Evolutionary conservation across 768 basidiomycete species (phyloP).

Genomic region (Suillus discolor): DNA sequence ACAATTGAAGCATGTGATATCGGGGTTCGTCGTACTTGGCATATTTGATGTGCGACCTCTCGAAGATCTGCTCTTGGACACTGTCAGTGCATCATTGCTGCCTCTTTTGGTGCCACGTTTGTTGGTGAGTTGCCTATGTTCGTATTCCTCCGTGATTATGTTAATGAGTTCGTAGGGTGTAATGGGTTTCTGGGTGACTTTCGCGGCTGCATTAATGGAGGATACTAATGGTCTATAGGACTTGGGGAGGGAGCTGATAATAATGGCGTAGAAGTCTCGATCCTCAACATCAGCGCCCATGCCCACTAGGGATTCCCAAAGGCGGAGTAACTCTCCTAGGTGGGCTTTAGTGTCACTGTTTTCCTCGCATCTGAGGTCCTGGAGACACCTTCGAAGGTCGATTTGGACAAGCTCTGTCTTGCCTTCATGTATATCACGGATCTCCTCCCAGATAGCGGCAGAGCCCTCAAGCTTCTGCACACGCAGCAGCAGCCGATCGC

Average conservation of each 20-base stretch:
- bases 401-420: conserved; percentile 24
- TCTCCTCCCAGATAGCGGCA: conserved; percentile 17
- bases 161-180: conserved; percentile 18
- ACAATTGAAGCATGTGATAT: no score
- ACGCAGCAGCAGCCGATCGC: conserved; percentile 24
- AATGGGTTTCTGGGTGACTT: conserved; percentile 8
- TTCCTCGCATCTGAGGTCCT: conserved; percentile 25
- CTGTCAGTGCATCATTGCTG: no score
- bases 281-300: conserved; percentile 23
- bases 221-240: conserved; percentile 22
- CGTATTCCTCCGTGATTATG: conserved; percentile 22
- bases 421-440: conserved; percentile 21
- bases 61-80: no score
- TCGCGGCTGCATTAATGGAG: conserved; percentile 20
- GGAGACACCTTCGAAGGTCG: conserved; percentile 20
- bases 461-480: conserved; percentile 8
- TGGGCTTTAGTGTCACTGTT: conserved; percentile 25
- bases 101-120: not conserved
- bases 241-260: conserved; percentile 26
- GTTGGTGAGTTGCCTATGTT: not conserved
- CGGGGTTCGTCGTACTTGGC: no score
- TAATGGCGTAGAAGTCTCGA: conserved; percentile 23
- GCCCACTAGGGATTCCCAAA: not conserved
- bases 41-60: no score
- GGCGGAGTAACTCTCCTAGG: conserved; percentile 11